Evolutionary conservation across 1,284 basidiomycete species (phyloP), one percentile per base, ranked within the genome.

Genomic region (Cystobasidium pallidum): DNA sequence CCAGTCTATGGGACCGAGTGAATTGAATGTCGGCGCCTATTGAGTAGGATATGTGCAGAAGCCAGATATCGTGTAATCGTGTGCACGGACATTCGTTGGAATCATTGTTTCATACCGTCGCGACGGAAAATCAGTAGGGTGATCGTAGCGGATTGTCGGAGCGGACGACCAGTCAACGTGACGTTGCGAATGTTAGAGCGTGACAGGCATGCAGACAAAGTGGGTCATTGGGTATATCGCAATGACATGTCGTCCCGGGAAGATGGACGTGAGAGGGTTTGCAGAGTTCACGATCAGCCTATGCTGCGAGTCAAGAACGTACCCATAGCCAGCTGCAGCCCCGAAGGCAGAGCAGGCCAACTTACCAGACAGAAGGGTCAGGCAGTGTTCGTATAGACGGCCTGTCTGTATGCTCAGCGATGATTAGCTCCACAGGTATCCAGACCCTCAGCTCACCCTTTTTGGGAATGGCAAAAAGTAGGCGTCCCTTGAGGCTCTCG

Each of bases 1-100:
- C 95, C 61, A 97, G 85, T 75, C 95, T 85, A 81, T 92, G 86
- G 77, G 90, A 88, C 78, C 92, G 86, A 78, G 91, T 90, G 81
- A 96, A 99, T 81, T 97, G 91, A 77, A 99, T 92, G 81, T 99
- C 95, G 73, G 95, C 94, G 71, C 94, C 92, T 92, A n/a, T n/a
- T n/a, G n/a, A n/a, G n/a, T n/a, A n/a, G n/a, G 79, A 36, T 21
- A 30, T 26, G 3, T 28, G 7, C 41, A 21, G 55, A 57, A 57
- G 54, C 21, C n/a, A 4, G 26, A 26, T 2, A 32, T 32, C 11
- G 54, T 15, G n/a, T n/a, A n/a, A n/a, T n/a, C n/a, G n/a, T n/a
- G n/a, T n/a, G n/a, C n/a, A n/a, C n/a, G n/a, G n/a, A n/a, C 8
- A 19, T 24, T 57, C 24, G 7, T 17, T 57, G 8, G 45, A n/a